A percentile compares a stretch with the other conserved stretches of the same genome.
These are phyloP conservation scores for Bruguiera parviflora DNA, from an alignment of 345 rosid genomes.

Conservation along the genomic window DNA sequence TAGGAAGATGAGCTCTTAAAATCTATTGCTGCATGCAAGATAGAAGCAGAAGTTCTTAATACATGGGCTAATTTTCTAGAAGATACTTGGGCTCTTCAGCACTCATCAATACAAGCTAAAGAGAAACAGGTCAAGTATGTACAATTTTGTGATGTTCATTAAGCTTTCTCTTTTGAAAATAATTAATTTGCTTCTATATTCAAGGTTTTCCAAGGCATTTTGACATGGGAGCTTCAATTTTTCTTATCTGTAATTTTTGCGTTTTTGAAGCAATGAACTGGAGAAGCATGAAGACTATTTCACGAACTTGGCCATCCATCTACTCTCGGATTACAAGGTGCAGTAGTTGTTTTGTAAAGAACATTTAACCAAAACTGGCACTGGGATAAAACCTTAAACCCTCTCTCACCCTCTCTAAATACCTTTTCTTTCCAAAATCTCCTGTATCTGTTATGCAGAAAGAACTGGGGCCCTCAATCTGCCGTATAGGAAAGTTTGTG, in stretches of 20 bases:
- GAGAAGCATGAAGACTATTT: constrained; percentile 80
- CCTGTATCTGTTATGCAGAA: constrained; percentile 44
- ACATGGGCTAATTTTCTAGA: constrained; percentile 94
- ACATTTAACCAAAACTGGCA: not conserved
- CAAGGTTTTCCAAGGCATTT: too few relatives aligned
- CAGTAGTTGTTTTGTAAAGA: not conserved
- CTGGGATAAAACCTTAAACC: not conserved
- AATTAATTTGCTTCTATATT: not conserved
- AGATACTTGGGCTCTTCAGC: constrained; percentile 84
- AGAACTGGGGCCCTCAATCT: constrained; percentile 69
- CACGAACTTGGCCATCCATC: constrained; percentile 55
- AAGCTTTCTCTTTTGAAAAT: not conserved
- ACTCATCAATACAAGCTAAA: constrained; percentile 56
- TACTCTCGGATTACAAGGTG: constrained; percentile 80
- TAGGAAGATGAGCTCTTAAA: constrained; percentile 92
- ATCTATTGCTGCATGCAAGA: constrained; percentile 63
- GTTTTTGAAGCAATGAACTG: constrained; percentile 63
- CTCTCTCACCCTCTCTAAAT: constrained; percentile 2
- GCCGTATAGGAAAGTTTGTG: constrained; percentile 70
- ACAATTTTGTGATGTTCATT: constrained; percentile 15
- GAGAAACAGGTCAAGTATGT: constrained; percentile 74
- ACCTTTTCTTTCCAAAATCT: not conserved
- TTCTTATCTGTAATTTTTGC: constrained; percentile 12
- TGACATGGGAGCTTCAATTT: too few relatives aligned
- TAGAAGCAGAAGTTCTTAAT: constrained; percentile 71